Conservation (phyloP, 805 yeast species). For the Scheffersomyces ergatensis region DNA sequence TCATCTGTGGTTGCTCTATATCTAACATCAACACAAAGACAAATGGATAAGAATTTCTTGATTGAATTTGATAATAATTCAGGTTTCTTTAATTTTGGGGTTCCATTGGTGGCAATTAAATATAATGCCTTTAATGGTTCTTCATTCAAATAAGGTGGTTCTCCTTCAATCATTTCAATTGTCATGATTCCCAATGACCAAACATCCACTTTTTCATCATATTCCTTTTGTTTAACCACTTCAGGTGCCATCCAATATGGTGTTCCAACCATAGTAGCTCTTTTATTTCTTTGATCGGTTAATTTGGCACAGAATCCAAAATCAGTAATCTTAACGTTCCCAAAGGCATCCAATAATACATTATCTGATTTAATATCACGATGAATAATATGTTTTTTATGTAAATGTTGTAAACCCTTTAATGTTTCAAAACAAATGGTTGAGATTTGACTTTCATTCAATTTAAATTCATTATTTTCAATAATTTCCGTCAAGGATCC, state of each 20-base stretch:
- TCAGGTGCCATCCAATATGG: constrained; percentile 94
- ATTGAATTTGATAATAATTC: constrained; percentile 69
- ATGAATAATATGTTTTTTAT: constrained; percentile 88
- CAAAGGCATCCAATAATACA: constrained; percentile 41
- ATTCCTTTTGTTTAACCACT: constrained; percentile 75
- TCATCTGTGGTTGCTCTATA: constrained; percentile 91
- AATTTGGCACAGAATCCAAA: constrained; percentile 66
- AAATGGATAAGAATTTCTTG: constrained; percentile 82
- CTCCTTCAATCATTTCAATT: constrained; percentile 83
- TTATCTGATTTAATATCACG: constrained; percentile 47
- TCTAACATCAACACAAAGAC: constrained; percentile 91
- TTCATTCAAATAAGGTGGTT: constrained; percentile 80
- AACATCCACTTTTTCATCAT: constrained; percentile 78
- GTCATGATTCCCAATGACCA: constrained; percentile 87
- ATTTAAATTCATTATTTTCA: constrained; percentile 70
- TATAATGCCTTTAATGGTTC: constrained; percentile 76
- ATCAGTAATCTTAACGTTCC: constrained; percentile 45
- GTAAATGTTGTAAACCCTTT: constrained; percentile 88
- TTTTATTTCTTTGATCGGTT: constrained; percentile 66
- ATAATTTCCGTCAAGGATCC: constrained; percentile 96
- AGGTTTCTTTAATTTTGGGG: constrained; percentile 71
- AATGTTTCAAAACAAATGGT: constrained; percentile 88
- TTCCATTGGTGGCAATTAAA: constrained; percentile 76
- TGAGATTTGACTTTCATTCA: constrained; percentile 87
- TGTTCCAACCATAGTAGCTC: constrained; percentile 86